Conservation (phyloP, 2,329 filamentous ascomycete species). For the Cladobotryum protrusum region DNA sequence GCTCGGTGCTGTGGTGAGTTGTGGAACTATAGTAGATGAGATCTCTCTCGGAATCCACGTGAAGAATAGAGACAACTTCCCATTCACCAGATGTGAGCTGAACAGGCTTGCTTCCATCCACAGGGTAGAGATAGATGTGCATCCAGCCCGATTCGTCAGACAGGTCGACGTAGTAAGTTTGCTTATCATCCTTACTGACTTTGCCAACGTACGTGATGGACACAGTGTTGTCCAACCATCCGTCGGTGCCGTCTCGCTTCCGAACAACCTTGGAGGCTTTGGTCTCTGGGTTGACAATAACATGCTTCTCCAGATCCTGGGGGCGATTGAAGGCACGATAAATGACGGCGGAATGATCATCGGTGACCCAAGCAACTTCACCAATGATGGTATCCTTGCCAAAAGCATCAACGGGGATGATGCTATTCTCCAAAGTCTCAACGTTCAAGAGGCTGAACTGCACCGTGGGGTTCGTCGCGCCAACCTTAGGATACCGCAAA, state of each 20-base stretch:
- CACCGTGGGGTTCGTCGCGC: conserved; percentile 60
- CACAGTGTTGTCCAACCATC: conserved; percentile 57
- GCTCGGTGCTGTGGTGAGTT: conserved; percentile 59
- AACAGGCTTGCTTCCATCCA: conserved; percentile 47
- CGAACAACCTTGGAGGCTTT: conserved; percentile 42
- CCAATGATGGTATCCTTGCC: conserved; percentile 55
- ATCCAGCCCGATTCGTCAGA: conserved; percentile 63
- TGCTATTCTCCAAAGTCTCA: conserved; percentile 35
- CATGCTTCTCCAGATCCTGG: conserved; percentile 57
- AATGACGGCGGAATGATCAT: conserved; percentile 52
- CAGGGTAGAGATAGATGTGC: conserved; percentile 60
- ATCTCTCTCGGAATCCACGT: conserved; percentile 50
- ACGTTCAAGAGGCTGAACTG: conserved; percentile 53
- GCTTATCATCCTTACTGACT: conserved; percentile 22
- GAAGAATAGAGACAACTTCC: conserved; percentile 56
- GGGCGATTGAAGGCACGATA: conserved; percentile 64
- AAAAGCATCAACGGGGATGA: conserved; percentile 51
- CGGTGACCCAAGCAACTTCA: conserved; percentile 62
- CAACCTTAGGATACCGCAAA: conserved; percentile 63
- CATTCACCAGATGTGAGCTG: conserved; percentile 59
- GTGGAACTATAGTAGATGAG: conserved; percentile 61
- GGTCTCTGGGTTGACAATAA: conserved; percentile 50
- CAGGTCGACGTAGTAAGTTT: conserved; percentile 57
- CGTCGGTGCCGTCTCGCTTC: conserved; percentile 51
- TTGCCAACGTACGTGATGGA: conserved; percentile 50